A percentile compares a stretch with the other conserved stretches of the same genome.
Conservation (phyloP, 371 early-diverging fungal species). For the Lichtheimia corymbifera region DNA sequence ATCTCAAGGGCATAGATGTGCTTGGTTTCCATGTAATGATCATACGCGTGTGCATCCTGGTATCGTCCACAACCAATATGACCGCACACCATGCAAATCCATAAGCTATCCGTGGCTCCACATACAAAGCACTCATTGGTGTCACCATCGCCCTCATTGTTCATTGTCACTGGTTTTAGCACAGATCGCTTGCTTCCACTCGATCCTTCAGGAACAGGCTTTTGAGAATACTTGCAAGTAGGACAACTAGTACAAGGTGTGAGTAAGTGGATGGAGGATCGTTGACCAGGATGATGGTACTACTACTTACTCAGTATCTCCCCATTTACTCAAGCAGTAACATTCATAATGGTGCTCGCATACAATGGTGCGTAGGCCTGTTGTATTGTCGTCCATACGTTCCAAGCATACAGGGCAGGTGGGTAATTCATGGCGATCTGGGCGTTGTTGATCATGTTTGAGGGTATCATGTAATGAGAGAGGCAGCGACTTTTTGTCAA, state of each 20-base stretch:
- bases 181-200: conserved; percentile 1
- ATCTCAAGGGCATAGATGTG: conserved; percentile 91
- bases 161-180: background rate
- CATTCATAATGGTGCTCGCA: conserved; percentile 96
- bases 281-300: background rate
- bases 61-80: conserved; percentile 85
- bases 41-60: conserved; percentile 82
- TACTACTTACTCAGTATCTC: conserved; percentile 59
- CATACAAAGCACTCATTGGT: conserved; percentile 74
- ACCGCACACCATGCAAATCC: conserved; percentile 96
- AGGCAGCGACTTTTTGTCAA: background rate
- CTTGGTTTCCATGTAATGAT: conserved; percentile 76
- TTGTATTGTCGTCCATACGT: conserved; percentile 84
- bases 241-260: conserved; percentile 64
- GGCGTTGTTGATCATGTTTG: background rate
- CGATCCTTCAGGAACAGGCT: conserved; percentile 28
- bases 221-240: conserved; percentile 83
- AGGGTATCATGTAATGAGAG: background rate
- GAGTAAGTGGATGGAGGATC: too few species aligned
- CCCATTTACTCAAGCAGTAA: conserved; percentile 88
- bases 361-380: conserved; percentile 85
- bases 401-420: conserved; percentile 96
- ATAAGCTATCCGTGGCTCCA: conserved; percentile 72
- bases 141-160: conserved; percentile 22
- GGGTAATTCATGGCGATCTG: conserved; percentile 66